Conservation (phyloP, 148 eudicot species). For the Suaeda aralocaspica region DNA sequence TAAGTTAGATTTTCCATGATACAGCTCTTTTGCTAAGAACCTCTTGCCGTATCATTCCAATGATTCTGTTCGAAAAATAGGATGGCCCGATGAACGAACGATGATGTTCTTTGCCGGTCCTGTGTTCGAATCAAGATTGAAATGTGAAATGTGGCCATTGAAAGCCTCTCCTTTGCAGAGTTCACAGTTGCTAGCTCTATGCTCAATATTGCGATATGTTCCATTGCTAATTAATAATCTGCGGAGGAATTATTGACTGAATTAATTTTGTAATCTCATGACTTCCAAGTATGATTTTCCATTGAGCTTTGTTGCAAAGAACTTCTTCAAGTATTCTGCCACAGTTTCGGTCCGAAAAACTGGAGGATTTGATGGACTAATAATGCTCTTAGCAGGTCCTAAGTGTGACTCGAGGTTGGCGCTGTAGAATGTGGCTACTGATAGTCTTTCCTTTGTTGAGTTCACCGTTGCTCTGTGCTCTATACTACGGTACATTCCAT, state of each 20-base stretch:
- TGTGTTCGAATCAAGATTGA: conserved; percentile 32
- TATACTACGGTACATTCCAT: conserved; percentile 31
- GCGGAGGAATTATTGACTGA: no score
- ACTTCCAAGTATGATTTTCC: conserved; percentile 44
- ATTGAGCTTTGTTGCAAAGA: conserved; percentile 40
- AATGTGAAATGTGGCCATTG: conserved; percentile 53
- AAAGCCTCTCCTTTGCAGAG: conserved; percentile 42
- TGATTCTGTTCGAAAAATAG: conserved; percentile 31
- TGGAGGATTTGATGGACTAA: conserved; percentile 37
- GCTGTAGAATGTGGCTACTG: conserved; percentile 35
- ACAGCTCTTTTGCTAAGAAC: conserved; percentile 42
- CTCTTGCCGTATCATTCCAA: conserved; percentile 36
- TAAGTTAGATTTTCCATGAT: conserved; percentile 40
- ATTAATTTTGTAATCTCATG: conserved; percentile 27
- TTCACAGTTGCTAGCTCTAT: conserved; percentile 55
- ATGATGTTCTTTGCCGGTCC: conserved; percentile 52
- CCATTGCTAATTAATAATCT: conserved; percentile 38
- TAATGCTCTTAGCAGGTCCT: conserved; percentile 54
- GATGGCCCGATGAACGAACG: conserved; percentile 38
- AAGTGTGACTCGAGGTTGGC: conserved; percentile 34
- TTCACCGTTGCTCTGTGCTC: conserved; percentile 29
- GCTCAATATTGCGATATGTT: conserved; percentile 56
- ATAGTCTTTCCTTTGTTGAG: conserved; percentile 23
- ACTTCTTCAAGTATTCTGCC: conserved; percentile 38
- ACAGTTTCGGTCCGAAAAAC: conserved; percentile 26